phyloP scores from a whole-genome alignment of 176 grass and related monocot genomes.

The Tillandsia leiboldiana region DNA sequence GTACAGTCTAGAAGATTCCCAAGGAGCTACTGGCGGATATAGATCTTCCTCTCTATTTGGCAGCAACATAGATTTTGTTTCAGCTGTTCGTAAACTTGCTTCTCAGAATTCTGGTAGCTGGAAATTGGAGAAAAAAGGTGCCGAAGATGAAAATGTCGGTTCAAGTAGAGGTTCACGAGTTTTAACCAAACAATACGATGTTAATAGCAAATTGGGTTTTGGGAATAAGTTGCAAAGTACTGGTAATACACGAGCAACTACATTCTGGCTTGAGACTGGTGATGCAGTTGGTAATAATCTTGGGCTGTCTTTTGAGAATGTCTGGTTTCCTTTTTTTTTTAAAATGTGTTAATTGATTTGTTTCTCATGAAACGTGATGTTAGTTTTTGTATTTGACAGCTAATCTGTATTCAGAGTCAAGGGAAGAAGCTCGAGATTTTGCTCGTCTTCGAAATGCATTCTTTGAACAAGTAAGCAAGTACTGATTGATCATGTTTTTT shows the following conservation, averaged over 20 bases:
- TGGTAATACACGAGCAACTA: constrained; percentile 35
- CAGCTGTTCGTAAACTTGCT: constrained; percentile 68
- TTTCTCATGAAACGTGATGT: constrained; percentile 6
- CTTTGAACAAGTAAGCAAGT: constrained; percentile 75
- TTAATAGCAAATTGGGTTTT: constrained; percentile 41
- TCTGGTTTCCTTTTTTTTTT: neutral
- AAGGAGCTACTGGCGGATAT: constrained; percentile 27
- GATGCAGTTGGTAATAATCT: constrained; percentile 78
- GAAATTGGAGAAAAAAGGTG: constrained; percentile 54
- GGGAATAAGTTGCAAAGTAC: constrained; percentile 62
- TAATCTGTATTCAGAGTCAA: constrained; percentile 74
- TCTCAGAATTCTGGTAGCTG: constrained; percentile 47
- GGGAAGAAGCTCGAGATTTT: constrained; percentile 93
- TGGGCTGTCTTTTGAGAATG: constrained; percentile 11
- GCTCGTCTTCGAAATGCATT: constrained; percentile 83
- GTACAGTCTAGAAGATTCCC: constrained; percentile 26
- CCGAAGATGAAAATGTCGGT: constrained; percentile 40
- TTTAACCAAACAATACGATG: constrained; percentile 46
- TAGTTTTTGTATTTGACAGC: constrained; percentile 31
- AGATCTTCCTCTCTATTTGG: constrained; percentile 35
- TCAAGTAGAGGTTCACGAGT: constrained; percentile 30
- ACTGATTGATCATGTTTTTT: constrained; percentile 9
- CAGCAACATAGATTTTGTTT: constrained; percentile 67
- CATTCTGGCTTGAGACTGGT: constrained; percentile 87
- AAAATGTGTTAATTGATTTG: constrained; percentile 11